phyloP scores from a whole-genome alignment of 441 rosid genomes.

The Rhodomyrtus psidioides region DNA sequence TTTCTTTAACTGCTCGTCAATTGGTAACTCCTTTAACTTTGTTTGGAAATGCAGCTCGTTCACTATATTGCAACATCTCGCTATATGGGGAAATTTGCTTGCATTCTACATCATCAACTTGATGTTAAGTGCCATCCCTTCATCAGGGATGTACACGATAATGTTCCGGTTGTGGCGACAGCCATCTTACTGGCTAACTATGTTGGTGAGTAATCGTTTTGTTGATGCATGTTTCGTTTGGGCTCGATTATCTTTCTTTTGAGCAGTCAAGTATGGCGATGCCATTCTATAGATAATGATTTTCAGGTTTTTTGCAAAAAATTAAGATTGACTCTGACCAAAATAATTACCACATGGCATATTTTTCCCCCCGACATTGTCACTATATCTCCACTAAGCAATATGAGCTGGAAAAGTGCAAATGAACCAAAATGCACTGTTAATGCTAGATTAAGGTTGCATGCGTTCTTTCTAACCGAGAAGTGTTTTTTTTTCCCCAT shows the following conservation, averaged over 20 bases:
- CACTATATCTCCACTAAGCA: neutral
- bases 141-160: slow-evolving; percentile 90
- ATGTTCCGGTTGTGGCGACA: slow-evolving; percentile 86
- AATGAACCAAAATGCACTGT: neutral
- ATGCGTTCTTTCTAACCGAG: neutral
- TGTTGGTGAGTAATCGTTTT: slow-evolving; percentile 50
- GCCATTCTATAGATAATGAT: neutral
- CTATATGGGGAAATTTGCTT: slow-evolving; percentile 90
- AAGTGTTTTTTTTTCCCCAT: neutral
- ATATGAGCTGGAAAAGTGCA: neutral
- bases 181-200: slow-evolving; percentile 89
- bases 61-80: slow-evolving; percentile 79
- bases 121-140: slow-evolving; percentile 79
- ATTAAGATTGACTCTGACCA: neutral
- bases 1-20: neutral
- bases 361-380: neutral
- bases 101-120: slow-evolving; percentile 78
- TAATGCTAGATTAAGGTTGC: neutral
- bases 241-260: neutral
- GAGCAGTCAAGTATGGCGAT: neutral
- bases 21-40: neutral
- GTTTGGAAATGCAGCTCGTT: slow-evolving; percentile 62
- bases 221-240: neutral
- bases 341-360: neutral
- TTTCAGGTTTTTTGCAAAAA: neutral